Conservation (phyloP, 2,329 filamentous ascomycete species). For the Neofusicoccum laricinum region DNA sequence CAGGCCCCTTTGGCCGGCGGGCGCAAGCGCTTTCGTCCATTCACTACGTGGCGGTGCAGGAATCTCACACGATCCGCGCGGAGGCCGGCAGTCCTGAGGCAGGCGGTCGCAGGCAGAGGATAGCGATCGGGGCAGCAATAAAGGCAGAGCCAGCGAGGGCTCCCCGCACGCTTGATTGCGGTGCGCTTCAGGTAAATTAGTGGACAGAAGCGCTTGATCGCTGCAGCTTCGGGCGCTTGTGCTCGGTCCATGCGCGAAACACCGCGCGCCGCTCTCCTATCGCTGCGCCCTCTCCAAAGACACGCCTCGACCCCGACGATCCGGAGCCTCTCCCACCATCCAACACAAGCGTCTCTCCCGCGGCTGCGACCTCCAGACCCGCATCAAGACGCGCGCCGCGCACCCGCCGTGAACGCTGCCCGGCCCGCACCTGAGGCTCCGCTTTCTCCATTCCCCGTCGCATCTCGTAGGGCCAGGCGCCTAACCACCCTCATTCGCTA, state of each 20-base stretch:
- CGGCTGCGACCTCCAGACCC: constrained; percentile 11
- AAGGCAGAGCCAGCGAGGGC: constrained; percentile 7
- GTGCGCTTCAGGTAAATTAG: constrained; percentile 5
- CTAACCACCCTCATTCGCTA: constrained; percentile 18
- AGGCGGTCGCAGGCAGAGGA: not conserved
- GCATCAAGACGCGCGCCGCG: constrained; percentile 6
- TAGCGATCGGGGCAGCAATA: constrained; percentile 11
- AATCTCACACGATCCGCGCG: constrained; percentile 10
- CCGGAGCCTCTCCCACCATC: constrained; percentile 11
- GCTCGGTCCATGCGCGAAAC: constrained; percentile 5
- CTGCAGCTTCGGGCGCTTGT: constrained; percentile 11
- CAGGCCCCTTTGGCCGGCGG: not conserved
- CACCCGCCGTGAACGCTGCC: constrained; percentile 12
- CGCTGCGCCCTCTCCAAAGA: constrained; percentile 11
- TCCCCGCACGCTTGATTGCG: constrained; percentile 7
- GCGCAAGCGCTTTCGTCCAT: constrained; percentile 5
- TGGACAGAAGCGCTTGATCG: constrained; percentile 13
- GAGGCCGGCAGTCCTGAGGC: not conserved
- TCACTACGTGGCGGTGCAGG: constrained; percentile 12
- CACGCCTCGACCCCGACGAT: constrained; percentile 15
- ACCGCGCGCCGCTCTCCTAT: constrained; percentile 14
- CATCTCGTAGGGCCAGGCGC: constrained; percentile 15
- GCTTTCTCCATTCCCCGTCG: constrained; percentile 12
- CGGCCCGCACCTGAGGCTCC: constrained; percentile 5
- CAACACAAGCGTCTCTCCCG: not conserved